Percentiles rank a stretch among this genome's conserved stretches.
Conservation (phyloP, 2,329 filamentous ascomycete species). For the Aspergillus ochraceus region DNA sequence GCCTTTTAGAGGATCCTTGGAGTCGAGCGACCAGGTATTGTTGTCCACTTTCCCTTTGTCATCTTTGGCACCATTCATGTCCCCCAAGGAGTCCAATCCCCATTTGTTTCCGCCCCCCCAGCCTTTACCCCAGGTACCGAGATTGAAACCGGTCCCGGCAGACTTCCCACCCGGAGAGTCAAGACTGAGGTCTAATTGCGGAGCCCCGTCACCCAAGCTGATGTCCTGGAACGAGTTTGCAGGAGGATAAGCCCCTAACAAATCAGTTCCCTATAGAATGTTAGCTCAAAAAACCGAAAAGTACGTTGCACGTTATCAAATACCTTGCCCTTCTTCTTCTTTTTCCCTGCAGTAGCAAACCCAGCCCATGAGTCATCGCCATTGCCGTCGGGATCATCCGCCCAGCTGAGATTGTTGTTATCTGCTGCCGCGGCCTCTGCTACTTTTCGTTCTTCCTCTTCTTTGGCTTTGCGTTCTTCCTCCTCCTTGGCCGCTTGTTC, state of each 20-base stretch:
- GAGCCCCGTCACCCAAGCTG: slow-evolving; percentile 62
- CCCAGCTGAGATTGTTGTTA: slow-evolving; percentile 44
- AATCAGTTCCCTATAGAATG: slow-evolving; percentile 27
- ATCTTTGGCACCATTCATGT: slow-evolving; percentile 26
- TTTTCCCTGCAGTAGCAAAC: slow-evolving; percentile 51
- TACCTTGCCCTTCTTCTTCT: slow-evolving; percentile 59
- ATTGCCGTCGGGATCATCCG: slow-evolving; percentile 43
- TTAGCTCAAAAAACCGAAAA: background rate
- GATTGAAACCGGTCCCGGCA: slow-evolving; percentile 41
- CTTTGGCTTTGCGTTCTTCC: slow-evolving; percentile 24
- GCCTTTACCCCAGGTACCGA: slow-evolving; percentile 62
- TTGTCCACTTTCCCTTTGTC: slow-evolving; percentile 34
- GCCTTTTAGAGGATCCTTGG: slow-evolving; percentile 37
- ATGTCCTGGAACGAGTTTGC: slow-evolving; percentile 66
- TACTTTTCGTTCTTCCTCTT: slow-evolving; percentile 30
- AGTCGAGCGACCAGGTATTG: slow-evolving; percentile 42
- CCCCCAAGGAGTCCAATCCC: slow-evolving; percentile 40
- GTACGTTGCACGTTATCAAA: slow-evolving; percentile 6
- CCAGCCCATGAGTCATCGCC: slow-evolving; percentile 55
- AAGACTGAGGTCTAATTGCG: slow-evolving; percentile 59
- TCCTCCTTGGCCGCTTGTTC: slow-evolving; percentile 27
- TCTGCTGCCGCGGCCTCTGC: slow-evolving; percentile 29
- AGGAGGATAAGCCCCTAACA: slow-evolving; percentile 37
- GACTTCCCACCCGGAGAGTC: slow-evolving; percentile 46
- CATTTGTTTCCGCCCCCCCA: slow-evolving; percentile 57